Conservation (phyloP, 1,284 basidiomycete genomes). For the Moniliella sp. region DNA sequence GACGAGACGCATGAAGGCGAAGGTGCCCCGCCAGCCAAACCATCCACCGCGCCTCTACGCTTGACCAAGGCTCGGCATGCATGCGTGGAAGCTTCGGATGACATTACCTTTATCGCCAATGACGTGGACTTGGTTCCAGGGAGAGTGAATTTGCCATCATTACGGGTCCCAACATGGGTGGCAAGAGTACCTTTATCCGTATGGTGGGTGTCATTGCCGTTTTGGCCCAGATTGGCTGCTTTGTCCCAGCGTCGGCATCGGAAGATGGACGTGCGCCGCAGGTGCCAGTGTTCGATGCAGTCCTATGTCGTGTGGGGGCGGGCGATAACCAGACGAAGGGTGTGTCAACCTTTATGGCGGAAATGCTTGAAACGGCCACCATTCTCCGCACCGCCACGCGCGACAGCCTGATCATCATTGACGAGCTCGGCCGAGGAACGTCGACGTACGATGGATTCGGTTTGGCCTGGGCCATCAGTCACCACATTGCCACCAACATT, state of each 20-base stretch:
- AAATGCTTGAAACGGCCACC: slow-evolving; percentile 92
- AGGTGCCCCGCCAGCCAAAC: slow-evolving; percentile 10
- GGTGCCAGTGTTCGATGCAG: slow-evolving; percentile 82
- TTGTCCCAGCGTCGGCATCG: slow-evolving; percentile 54
- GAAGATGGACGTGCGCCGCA: slow-evolving; percentile 49
- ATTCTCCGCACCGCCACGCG: slow-evolving; percentile 64
- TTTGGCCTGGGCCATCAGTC: slow-evolving; percentile 80
- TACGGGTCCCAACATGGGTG: slow-evolving; percentile 38
- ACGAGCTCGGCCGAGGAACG: slow-evolving; percentile 91
- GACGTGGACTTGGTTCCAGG: slow-evolving; percentile 61
- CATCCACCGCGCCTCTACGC: slow-evolving; percentile 7
- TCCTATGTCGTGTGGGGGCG: slow-evolving; percentile 83
- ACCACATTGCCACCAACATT: slow-evolving; percentile 75
- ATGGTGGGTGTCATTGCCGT: slow-evolving; percentile 76
- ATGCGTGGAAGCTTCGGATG: slow-evolving; percentile 86
- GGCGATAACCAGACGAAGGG: slow-evolving; percentile 94
- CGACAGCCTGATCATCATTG: slow-evolving; percentile 88
- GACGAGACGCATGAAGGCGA: neutral
- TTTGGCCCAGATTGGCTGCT: slow-evolving; percentile 85
- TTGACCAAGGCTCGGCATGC: slow-evolving; percentile 50
- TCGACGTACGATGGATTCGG: slow-evolving; percentile 97
- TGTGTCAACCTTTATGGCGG: slow-evolving; percentile 96
- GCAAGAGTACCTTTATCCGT: slow-evolving; percentile 23
- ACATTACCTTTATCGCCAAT: slow-evolving; percentile 81
- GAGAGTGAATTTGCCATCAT: slow-evolving; percentile 70